These are phyloP conservation scores for Chytridiales sp. DNA, from an alignment of 371 early-diverging fungal genomes.

Conservation along the genomic window DNA sequence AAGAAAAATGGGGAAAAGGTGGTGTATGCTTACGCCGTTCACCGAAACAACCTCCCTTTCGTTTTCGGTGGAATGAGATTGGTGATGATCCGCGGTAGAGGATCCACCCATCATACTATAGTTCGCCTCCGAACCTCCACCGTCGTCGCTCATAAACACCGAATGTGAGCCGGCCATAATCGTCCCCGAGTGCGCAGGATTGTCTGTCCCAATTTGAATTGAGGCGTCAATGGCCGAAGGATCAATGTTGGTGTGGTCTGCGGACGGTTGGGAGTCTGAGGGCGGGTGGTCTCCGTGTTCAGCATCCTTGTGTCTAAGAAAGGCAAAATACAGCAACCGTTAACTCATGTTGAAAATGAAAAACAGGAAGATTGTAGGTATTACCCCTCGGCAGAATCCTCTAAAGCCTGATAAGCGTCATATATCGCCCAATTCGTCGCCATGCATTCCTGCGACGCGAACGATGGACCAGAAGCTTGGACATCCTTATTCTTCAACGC, in stretches of 20 bases:
- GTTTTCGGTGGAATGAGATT: too few species aligned
- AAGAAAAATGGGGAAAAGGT: neutral
- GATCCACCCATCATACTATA: too few species aligned
- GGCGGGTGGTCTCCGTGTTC: neutral
- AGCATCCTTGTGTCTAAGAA: neutral
- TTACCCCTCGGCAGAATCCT: neutral
- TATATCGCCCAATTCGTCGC: constrained; percentile 46
- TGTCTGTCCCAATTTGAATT: too few species aligned
- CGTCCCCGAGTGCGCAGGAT: too few species aligned
- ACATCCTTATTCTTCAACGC: constrained; percentile 51
- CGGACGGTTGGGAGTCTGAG: neutral
- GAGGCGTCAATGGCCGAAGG: too few species aligned
- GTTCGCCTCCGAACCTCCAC: too few species aligned
- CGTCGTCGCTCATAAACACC: too few species aligned
- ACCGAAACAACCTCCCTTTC: too few species aligned
- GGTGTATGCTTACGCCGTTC: too few species aligned
- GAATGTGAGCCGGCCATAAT: too few species aligned
- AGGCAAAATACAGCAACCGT: neutral
- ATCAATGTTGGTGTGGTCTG: neutral
- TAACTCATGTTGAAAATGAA: too few species aligned
- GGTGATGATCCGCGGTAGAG: too few species aligned
- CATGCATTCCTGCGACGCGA: constrained; percentile 38
- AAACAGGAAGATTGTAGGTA: neutral
- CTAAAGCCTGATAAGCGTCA: constrained; percentile 32
- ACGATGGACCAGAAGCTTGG: constrained; percentile 41